Conservation (phyloP, 169 alveolate species). For the Cryptosporidium baileyi region DNA sequence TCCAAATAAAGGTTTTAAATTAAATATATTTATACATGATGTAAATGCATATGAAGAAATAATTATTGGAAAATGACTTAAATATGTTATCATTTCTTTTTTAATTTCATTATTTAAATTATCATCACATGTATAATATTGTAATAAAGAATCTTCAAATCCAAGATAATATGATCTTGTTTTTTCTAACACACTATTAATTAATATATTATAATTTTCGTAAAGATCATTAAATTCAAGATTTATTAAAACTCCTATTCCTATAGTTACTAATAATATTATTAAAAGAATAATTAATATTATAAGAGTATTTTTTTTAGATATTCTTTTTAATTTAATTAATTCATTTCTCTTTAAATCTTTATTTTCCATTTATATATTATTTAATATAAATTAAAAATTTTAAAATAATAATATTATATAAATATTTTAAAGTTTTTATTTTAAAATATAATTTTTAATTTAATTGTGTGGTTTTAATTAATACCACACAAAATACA, state of each 20-base stretch:
- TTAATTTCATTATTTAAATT: not conserved
- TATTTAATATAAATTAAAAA: not conserved
- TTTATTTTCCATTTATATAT: not conserved
- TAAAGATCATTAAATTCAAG: not conserved
- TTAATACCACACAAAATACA: constrained; percentile 37
- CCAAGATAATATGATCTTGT: constrained; percentile 52
- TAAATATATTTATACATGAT: constrained; percentile 6
- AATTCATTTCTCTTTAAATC: not conserved
- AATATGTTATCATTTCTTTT: not conserved
- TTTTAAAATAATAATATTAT: not conserved
- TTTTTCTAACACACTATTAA: constrained; percentile 31
- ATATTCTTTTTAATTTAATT: not conserved
- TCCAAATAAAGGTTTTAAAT: not conserved
- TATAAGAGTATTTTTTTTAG: not conserved
- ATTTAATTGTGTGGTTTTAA: constrained; percentile 30
- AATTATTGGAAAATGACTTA: not conserved
- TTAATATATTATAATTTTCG: constrained; percentile 22
- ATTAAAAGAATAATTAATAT: not conserved
- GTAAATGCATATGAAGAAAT: constrained; percentile 30
- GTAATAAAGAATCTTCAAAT: constrained; percentile 11
- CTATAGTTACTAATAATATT: not conserved
- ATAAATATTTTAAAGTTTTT: not conserved
- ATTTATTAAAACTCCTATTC: not conserved
- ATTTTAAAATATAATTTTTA: not conserved
- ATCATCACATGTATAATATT: constrained; percentile 8